Conservation (phyloP, 192 early-diverging fungal species). For the Irineochytrium annulatum region DNA sequence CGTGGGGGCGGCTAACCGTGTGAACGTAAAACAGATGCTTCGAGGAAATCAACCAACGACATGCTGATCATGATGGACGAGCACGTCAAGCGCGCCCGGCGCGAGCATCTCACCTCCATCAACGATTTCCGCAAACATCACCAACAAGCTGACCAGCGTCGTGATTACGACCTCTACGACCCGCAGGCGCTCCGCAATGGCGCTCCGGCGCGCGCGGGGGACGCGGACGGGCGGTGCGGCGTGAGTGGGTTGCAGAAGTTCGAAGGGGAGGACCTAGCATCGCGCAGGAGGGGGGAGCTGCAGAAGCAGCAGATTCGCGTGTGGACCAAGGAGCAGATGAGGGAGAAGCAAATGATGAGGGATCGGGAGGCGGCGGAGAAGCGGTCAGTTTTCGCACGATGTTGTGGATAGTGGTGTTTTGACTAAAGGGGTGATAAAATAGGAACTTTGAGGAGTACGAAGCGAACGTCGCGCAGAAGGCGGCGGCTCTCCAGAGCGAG, state of each 20-base stretch:
- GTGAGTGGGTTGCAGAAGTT: slow-evolving; percentile 45
- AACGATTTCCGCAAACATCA: slow-evolving; percentile 43
- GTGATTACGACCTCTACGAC: slow-evolving; percentile 57
- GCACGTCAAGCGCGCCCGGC: slow-evolving; percentile 26
- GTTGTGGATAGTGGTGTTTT: background rate
- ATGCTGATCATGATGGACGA: slow-evolving; percentile 45
- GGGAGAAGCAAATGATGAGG: slow-evolving; percentile 37
- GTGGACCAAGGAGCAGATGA: slow-evolving; percentile 43
- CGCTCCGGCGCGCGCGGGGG: slow-evolving; percentile 41
- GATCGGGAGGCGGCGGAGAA: slow-evolving; percentile 34
- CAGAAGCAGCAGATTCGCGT: slow-evolving; percentile 52
- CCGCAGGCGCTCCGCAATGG: slow-evolving; percentile 45
- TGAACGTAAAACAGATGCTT: slow-evolving; percentile 28
- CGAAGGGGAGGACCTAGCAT: slow-evolving; percentile 53
- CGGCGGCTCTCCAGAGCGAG: slow-evolving; percentile 33
- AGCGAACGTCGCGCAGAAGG: slow-evolving; percentile 29
- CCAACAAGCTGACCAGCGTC: slow-evolving; percentile 39
- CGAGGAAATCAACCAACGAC: slow-evolving; percentile 37
- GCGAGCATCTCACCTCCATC: slow-evolving; percentile 26
- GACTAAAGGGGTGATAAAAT: background rate
- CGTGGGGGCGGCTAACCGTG: too few relatives aligned
- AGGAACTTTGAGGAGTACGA: slow-evolving; percentile 41
- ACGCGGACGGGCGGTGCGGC: slow-evolving; percentile 40
- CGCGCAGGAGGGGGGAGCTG: slow-evolving; percentile 13
- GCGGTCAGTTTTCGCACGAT: slow-evolving; percentile 8